Evolutionary conservation across 352 stramenopile genomes (phyloP).

Genomic region (Phytophthora lateralis): DNA sequence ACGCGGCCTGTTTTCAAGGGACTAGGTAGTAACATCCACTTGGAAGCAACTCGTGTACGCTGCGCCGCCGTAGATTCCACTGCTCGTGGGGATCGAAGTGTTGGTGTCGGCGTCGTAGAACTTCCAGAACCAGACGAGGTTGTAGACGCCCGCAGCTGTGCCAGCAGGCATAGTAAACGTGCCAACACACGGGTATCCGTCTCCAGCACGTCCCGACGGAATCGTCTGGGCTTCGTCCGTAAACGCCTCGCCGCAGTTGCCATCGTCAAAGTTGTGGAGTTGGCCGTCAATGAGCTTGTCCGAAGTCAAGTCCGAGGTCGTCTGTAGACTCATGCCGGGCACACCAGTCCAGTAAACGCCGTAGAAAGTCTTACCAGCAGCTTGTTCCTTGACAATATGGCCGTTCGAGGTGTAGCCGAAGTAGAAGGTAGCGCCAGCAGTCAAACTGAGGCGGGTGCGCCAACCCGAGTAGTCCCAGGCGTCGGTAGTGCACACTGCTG

Average conservation of each 20-base stretch:
- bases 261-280: constrained; percentile 72
- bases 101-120: constrained; percentile 65
- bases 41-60: constrained; percentile 72
- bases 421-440: constrained; percentile 54
- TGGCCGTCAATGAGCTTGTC: constrained; percentile 67
- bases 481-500: constrained; percentile 37
- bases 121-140: constrained; percentile 79
- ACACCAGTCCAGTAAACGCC: constrained; percentile 67
- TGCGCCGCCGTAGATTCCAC: constrained; percentile 53
- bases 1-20: not conserved
- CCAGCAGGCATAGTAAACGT: constrained; percentile 47
- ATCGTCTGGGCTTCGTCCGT: constrained; percentile 45
- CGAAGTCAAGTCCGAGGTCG: constrained; percentile 53
- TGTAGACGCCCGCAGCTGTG: constrained; percentile 57
- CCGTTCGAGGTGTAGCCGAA: constrained; percentile 71
- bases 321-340: constrained; percentile 40
- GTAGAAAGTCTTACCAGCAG: constrained; percentile 55
- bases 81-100: constrained; percentile 47
- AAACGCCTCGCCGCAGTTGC: constrained; percentile 61
- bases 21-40: constrained; percentile 48
- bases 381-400: constrained; percentile 68
- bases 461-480: constrained; percentile 44
- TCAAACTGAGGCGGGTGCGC: constrained; percentile 48
- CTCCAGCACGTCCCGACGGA: constrained; percentile 45
- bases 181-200: constrained; percentile 63